Conservation (phyloP, 2,329 filamentous ascomycete genomes). For the Shiraia bambusicola region DNA sequence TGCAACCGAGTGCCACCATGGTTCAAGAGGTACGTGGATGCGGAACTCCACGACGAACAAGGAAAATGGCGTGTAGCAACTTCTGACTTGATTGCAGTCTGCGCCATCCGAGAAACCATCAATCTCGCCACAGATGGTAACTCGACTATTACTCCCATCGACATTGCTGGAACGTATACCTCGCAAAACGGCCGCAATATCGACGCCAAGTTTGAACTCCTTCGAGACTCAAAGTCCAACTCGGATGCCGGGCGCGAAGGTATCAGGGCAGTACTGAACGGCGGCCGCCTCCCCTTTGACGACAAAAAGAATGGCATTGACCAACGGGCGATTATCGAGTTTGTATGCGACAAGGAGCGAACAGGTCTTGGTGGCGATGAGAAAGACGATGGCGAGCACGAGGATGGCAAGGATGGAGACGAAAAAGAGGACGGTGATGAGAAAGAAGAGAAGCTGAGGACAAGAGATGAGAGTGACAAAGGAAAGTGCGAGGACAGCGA, state of each 20-base stretch:
- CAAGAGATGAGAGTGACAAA: constrained; percentile 37
- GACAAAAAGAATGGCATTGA: constrained; percentile 52
- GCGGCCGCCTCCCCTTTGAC: constrained; percentile 54
- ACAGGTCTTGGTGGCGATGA: constrained; percentile 72
- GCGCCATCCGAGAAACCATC: constrained; percentile 67
- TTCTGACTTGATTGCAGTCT: constrained; percentile 56
- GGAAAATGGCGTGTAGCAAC: too few species aligned
- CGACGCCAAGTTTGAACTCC: constrained; percentile 65
- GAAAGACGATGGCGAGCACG: constrained; percentile 59
- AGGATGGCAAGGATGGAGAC: constrained; percentile 53
- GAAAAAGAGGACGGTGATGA: constrained; percentile 23
- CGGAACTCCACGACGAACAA: constrained; percentile 11
- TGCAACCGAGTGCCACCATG: constrained; percentile 65
- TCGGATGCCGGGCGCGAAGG: constrained; percentile 70
- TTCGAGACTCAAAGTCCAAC: constrained; percentile 66
- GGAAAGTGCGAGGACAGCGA: constrained; percentile 37
- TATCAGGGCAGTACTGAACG: constrained; percentile 67
- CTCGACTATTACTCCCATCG: constrained; percentile 59
- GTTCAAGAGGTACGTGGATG: constrained; percentile 61
- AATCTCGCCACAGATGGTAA: constrained; percentile 52
- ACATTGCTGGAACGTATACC: constrained; percentile 72
- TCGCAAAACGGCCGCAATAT: constrained; percentile 58
- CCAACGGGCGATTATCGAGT: constrained; percentile 80
- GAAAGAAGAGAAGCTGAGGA: constrained; percentile 20
- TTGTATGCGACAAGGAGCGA: constrained; percentile 73